Base-by-base conservation (phyloP, 345 rosid genomes). In the Brassica incana region DNA sequence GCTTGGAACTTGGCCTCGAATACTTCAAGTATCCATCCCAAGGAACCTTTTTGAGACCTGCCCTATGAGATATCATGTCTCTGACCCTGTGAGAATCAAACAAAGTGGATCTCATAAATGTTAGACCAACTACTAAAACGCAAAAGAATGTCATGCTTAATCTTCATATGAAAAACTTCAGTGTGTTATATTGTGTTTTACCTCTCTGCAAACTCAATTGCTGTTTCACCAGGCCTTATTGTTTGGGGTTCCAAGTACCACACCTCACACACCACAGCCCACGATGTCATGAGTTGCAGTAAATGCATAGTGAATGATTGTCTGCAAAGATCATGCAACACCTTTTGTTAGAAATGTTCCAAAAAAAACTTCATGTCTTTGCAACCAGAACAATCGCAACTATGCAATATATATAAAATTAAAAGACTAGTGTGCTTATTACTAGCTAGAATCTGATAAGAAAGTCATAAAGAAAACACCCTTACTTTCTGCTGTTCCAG, bases 191-290 rank as follows among this genome's bases (percentile, higher is more conserved):
- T 6, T 64, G 9, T 33, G 1, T 40, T 71, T 78, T 80, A 91
- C 99, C 98, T 91, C 90, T 96, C 99, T 30, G 99, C 99, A 90
- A 96, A 96, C 72, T 92, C 98, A 61, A 96, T 93, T 59, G 97
- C 75, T 18, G 98, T 91, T 85, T 96, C 99, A 54, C 97, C 97
- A 9, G 92, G 90, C 84, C 72, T 90, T 76, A 91, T 80, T 29
- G 79, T 91, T 76, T 96, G 98, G 27, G 99, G 98, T 84, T 93
- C 99, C 84, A 96, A 84, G 81, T 92, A 96, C 98, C 99, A 96
- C 33, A 96, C 97, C 32, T 96, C 99, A 87, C 99, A 95, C 80
- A 96, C 99, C 74, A 96, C 99, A 73, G 99, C 98, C 99, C 99
- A 96, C 7, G 98, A 90, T 80, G 99, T 93, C 99, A 96, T 93